Evolutionary conservation across 2,329 filamentous ascomycete genomes (phyloP).

Genomic region (Lasiodiplodia theobromae): DNA sequence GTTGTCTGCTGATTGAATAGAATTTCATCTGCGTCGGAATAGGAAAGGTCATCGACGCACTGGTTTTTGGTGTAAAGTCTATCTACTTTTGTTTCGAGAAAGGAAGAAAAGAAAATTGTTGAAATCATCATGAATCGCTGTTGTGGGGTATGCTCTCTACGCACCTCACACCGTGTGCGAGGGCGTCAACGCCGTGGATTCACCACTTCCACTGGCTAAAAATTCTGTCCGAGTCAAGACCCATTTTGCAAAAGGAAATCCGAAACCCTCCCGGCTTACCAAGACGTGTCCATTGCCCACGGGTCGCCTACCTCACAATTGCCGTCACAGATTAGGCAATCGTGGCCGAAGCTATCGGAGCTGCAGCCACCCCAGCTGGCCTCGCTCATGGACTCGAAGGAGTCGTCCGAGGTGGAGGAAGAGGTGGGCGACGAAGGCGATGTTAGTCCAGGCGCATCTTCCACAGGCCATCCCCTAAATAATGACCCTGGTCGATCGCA

Average conservation of each 20-base stretch:
- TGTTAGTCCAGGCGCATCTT: conserved; percentile 66
- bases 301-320: conserved; percentile 21
- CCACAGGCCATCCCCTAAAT: conserved; percentile 93
- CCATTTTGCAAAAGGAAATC: not conserved
- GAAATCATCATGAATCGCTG: conserved; percentile 21
- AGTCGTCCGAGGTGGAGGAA: conserved; percentile 21
- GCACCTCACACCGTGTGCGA: conserved; percentile 1
- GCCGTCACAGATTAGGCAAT: conserved; percentile 25
- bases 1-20: conserved; percentile 12
- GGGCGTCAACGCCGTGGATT: conserved; percentile 19
- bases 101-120: conserved; percentile 9
- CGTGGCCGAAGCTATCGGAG: conserved; percentile 22
- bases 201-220: conserved; percentile 1
- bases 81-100: conserved; percentile 23
- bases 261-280: conserved; percentile 6
- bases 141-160: conserved; percentile 23
- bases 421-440: conserved; percentile 23
- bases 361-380: conserved; percentile 25
- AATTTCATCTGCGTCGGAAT: conserved; percentile 19
- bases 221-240: conserved; percentile 23
- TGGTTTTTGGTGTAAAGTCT: conserved; percentile 21
- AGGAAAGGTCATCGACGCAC: conserved; percentile 15
- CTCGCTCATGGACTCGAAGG: conserved; percentile 23
- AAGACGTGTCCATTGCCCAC: conserved; percentile 23
- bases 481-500: conserved; percentile 93